These are phyloP conservation scores for Gastroboletus turbinatus DNA, from an alignment of 1,284 basidiomycete genomes.

Conservation along the genomic window DNA sequence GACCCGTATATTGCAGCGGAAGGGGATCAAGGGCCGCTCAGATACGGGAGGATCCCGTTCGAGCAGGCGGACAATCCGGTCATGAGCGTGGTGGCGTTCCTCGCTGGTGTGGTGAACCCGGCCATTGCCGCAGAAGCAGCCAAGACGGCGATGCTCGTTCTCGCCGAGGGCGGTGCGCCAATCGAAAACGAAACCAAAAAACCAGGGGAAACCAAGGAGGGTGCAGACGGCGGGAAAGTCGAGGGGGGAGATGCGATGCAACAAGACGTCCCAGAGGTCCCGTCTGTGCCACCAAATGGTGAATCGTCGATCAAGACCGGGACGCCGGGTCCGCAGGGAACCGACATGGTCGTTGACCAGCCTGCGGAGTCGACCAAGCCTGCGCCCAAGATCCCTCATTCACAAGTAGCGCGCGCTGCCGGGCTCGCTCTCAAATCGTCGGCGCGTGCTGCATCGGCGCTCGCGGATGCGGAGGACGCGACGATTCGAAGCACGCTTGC, in stretches of 20 bases:
- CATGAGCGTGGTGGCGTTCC: slow-evolving; percentile 97
- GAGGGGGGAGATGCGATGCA: slow-evolving; percentile 34
- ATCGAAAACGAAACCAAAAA: slow-evolving; percentile 31
- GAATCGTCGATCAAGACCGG: slow-evolving; percentile 18
- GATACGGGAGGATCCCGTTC: slow-evolving; percentile 84
- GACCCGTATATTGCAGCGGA: slow-evolving; percentile 83
- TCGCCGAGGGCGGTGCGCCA: slow-evolving; percentile 47
- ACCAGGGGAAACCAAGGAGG: slow-evolving; percentile 27
- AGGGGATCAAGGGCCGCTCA: slow-evolving; percentile 76
- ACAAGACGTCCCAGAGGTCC: slow-evolving; percentile 20
- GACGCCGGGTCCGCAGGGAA: slow-evolving; percentile 26
- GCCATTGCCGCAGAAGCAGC: slow-evolving; percentile 93
- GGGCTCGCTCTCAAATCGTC: slow-evolving; percentile 86
- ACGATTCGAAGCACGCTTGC: slow-evolving; percentile 83
- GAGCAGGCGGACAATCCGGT: slow-evolving; percentile 96
- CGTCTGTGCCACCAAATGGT: slow-evolving; percentile 15
- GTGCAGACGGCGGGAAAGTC: slow-evolving; percentile 29
- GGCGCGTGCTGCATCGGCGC: slow-evolving; percentile 78
- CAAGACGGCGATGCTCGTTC: slow-evolving; percentile 82
- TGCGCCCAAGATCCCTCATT: slow-evolving; percentile 58
- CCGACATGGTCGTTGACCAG: slow-evolving; percentile 46
- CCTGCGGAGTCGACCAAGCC: slow-evolving; percentile 46
- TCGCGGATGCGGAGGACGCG: slow-evolving; percentile 84
- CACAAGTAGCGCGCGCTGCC: slow-evolving; percentile 79
- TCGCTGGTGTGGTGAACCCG: slow-evolving; percentile 90